Evolutionary conservation across 441 rosid species (phyloP), one percentile per base, ranked within the genome.

Genomic region (Populus hybrid): DNA sequence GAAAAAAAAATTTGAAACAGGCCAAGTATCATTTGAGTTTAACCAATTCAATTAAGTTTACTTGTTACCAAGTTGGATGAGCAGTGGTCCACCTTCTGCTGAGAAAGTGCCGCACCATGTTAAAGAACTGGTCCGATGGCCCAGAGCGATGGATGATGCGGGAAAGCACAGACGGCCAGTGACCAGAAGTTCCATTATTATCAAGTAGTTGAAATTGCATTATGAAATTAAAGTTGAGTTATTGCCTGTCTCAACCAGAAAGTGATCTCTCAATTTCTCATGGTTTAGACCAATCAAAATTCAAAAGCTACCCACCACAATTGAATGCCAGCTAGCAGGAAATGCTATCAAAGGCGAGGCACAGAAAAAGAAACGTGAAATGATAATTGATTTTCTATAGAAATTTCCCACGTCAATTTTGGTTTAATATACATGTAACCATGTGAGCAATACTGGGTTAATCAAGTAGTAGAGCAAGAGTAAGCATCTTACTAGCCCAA

Each of bases 401-500:
- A 40, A 3, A 38, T 61, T 50, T 46, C 8, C 16, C 61, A 64
- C 35, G 23, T 73, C 72, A 21, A 40, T 79, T 72, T 21, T 74
- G 42, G 36, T 76, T 76, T 18, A 82, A 65, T 81, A 34, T 72
- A 77, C 78, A 81, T 63, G 50, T 70, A 30, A 68, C 35, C 36
- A 35, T n/a, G 26, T 69, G 38, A 72, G 11, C 6, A 46, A 30
- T 14, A 40, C 38, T 20, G 68, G 74, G 76, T 69, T 28, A 26
- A 28, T n/a, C 30, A 34, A 67, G 50, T 23, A 54, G 69, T 23
- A 65, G 69, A 64, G 35, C 57, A 50, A 71, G 34, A 18, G 10
- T 3, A 20, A 32, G 72, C 36, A 36, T 35, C 28, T n/a, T 67
- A 42, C 30, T 69, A 20, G 65, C 59, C 38, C 73, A 46, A 59